phyloP scores from a whole-genome alignment of 345 rosid species.

The Citrus sp. region DNA sequence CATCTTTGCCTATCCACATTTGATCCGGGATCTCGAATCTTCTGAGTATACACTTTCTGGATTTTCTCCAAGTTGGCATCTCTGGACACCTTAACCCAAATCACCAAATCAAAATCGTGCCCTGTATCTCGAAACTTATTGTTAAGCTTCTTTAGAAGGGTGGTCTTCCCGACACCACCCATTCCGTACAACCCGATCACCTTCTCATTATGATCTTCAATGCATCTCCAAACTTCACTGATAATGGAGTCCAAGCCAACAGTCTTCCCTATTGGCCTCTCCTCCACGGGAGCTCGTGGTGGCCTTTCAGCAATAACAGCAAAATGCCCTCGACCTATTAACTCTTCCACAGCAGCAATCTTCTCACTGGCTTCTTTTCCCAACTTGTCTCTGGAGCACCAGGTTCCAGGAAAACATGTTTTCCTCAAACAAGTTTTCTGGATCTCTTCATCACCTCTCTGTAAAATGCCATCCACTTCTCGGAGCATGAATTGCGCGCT shows the following conservation, averaged over 20 bases:
- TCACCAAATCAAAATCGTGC: background rate
- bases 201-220: background rate
- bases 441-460: background rate
- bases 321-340: background rate
- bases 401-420: background rate
- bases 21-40: background rate
- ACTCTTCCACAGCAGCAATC: background rate
- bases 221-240: background rate
- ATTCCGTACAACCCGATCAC: background rate
- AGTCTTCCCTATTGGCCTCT: background rate
- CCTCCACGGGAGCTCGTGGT: background rate
- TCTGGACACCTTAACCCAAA: background rate
- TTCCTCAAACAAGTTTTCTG: background rate
- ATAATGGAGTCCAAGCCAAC: background rate
- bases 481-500: background rate
- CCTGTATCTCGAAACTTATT: background rate
- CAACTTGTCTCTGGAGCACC: background rate
- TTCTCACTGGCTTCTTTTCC: background rate
- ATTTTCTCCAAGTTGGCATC: background rate
- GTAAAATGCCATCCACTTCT: background rate
- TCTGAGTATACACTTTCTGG: background rate
- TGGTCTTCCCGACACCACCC: conserved; percentile 10
- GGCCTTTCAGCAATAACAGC: background rate
- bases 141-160: background rate
- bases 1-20: background rate